Percentiles rank a stretch among this genome's conserved stretches.
Evolutionary conservation across 495 filamentous ascomycete genomes (phyloP).

Genomic region (Aspergillus biplanus): DNA sequence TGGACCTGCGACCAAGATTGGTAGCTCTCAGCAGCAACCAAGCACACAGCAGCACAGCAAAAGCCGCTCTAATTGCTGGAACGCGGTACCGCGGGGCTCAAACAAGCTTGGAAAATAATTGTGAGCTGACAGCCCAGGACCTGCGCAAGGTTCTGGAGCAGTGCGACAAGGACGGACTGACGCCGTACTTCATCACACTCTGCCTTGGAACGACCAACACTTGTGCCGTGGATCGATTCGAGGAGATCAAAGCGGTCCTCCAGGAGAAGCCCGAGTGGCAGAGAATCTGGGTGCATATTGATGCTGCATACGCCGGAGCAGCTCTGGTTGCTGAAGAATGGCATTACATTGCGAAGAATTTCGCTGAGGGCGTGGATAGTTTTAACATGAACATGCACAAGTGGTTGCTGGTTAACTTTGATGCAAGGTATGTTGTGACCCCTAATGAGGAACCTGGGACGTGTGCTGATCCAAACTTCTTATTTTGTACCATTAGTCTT

Average conservation of each 20-base stretch:
- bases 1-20: constrained; percentile 66
- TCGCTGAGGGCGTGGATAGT: constrained; percentile 72
- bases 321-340: constrained; percentile 81
- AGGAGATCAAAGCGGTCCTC: constrained; percentile 66
- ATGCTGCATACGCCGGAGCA: constrained; percentile 92
- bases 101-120: constrained; percentile 61
- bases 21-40: constrained; percentile 82
- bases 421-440: constrained; percentile 60
- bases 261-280: constrained; percentile 59
- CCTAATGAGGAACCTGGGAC: neutral
- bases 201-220: constrained; percentile 87
- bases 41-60: constrained; percentile 82
- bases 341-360: constrained; percentile 65
- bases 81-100: constrained; percentile 73
- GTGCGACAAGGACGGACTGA: constrained; percentile 64
- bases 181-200: constrained; percentile 85
- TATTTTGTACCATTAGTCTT: constrained; percentile 50
- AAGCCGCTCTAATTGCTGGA: constrained; percentile 85
- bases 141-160: constrained; percentile 64
- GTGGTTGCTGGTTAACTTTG: constrained; percentile 95
- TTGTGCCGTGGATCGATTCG: constrained; percentile 83
- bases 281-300: constrained; percentile 91
- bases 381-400: constrained; percentile 98
- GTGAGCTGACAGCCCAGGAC: constrained; percentile 68
- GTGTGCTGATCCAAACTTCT: neutral